Evolutionary conservation across 148 eudicot species (phyloP).

Genomic region (Amaranthus hypochondriacus): DNA sequence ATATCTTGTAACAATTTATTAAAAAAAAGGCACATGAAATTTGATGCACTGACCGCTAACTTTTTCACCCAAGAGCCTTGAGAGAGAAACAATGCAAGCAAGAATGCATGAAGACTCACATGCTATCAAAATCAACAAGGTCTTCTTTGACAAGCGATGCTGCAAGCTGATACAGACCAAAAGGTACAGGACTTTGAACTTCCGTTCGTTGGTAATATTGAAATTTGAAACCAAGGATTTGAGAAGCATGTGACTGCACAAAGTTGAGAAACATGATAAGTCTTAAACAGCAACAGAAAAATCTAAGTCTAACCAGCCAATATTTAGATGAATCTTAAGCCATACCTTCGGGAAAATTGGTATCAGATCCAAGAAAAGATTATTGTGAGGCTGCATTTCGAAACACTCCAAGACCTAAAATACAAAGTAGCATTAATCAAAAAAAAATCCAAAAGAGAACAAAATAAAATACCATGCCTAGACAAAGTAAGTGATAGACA

Average conservation of each 20-base stretch:
- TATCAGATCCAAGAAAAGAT: slow-evolving; percentile 75
- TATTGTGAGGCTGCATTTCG: slow-evolving; percentile 82
- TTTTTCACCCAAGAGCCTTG: neutral
- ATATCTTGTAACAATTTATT: neutral
- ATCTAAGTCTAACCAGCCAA: neutral
- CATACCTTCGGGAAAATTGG: slow-evolving; percentile 95
- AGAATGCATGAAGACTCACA: slow-evolving; percentile 50
- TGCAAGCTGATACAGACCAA: slow-evolving; percentile 79
- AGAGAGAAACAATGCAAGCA: neutral
- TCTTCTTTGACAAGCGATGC: slow-evolving; percentile 87
- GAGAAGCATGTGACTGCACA: slow-evolving; percentile 95
- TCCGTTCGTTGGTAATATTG: slow-evolving; percentile 94
- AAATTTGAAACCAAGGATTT: slow-evolving; percentile 93
- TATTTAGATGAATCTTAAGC: neutral
- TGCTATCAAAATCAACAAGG: slow-evolving; percentile 88
- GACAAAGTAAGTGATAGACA: neutral
- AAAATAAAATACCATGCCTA: neutral
- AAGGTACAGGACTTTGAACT: slow-evolving; percentile 61
- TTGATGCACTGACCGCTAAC: neutral
- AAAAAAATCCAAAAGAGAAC: neutral
- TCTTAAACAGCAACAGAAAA: slow-evolving; percentile 6
- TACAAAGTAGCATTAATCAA: neutral
- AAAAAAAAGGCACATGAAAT: neutral
- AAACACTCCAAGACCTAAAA: slow-evolving; percentile 90
- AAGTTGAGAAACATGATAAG: slow-evolving; percentile 2